Evolutionary conservation across 257 asterid species (phyloP).

Genomic region (Nicotiana sylvestris): DNA sequence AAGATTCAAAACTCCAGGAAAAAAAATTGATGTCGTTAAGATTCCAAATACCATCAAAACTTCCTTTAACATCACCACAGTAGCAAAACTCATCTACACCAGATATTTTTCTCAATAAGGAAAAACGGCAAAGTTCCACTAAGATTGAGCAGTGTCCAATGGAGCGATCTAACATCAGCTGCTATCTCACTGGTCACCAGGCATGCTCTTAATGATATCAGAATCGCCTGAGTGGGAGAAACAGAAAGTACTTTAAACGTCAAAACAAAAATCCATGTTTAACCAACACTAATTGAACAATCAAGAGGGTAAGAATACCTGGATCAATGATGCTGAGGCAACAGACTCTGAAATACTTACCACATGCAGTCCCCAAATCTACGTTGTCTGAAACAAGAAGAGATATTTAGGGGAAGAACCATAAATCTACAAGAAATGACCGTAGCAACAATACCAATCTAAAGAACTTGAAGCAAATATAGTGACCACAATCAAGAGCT

Average conservation of each 20-base stretch:
- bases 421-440: neutral
- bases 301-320: constrained; percentile 25
- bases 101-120: neutral
- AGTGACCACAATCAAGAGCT: neutral
- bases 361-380: constrained; percentile 72
- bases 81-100: neutral
- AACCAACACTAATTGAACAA: neutral
- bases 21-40: neutral
- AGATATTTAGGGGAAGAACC: neutral
- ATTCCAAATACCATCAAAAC: neutral
- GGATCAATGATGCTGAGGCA: constrained; percentile 71
- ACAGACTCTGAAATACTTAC: constrained; percentile 60
- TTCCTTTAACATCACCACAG: neutral
- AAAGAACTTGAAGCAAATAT: neutral
- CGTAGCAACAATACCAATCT: neutral
- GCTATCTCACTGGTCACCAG: constrained; percentile 42
- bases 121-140: neutral
- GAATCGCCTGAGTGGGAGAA: constrained; percentile 50
- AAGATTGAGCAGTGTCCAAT: neutral
- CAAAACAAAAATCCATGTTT: neutral
- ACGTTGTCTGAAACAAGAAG: constrained; percentile 41
- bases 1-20: neutral
- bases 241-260: neutral
- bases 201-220: constrained; percentile 54
- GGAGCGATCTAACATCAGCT: neutral